Base-by-base conservation (phyloP, 129 eudicot genomes). In the Sambucus nigra region DNA sequence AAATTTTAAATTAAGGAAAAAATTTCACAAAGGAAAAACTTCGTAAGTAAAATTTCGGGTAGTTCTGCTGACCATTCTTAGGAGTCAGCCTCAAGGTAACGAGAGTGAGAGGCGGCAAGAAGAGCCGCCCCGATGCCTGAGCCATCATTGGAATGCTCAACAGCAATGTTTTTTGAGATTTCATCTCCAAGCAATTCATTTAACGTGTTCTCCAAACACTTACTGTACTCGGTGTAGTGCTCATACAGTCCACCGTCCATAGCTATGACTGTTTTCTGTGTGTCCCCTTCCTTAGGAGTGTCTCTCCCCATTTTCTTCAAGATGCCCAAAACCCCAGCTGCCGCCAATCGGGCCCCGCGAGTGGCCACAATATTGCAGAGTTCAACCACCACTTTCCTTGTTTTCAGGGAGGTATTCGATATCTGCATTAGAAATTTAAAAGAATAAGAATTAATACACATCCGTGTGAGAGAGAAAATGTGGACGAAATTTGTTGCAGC, bases 71-170 rank as follows among this genome's bases (percentile, higher is more conserved):
- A 17, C 17, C 33, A 61, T 27, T 51, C 61, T 66, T 27, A 63
- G n/a, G 47, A 47, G 24, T 47, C 57, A 5, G 1, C 66, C 35
- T 75, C 78, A 32, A 63, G 59, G 68, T 85, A 82, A 10, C 17
- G 69, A 22, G 95, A 91, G 60, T 91, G 86, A 38, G 99, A 85
- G 45, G 98, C 95, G 12, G 98, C 98, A 24, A 91, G 80, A 46
- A 91, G 95, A 51, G 99, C 94, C 13, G 99, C 99, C 25, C 99
- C 99, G 3, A 80, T 79, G 15, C 99, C 95, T 0, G 94, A 86
- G 5, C 95, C 99, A 55, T 91, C 95, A 9, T 71, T 77, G 17
- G 83, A 86, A 56, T 66, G 98, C 76, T 72, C 72, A 39, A 86
- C 47, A 48, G 31, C 44, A 40, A 91, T 44, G 17, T 47, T 55